Evolutionary conservation across 208 protist genomes (phyloP).

Genomic region (Herpetomonas tarakana): DNA sequence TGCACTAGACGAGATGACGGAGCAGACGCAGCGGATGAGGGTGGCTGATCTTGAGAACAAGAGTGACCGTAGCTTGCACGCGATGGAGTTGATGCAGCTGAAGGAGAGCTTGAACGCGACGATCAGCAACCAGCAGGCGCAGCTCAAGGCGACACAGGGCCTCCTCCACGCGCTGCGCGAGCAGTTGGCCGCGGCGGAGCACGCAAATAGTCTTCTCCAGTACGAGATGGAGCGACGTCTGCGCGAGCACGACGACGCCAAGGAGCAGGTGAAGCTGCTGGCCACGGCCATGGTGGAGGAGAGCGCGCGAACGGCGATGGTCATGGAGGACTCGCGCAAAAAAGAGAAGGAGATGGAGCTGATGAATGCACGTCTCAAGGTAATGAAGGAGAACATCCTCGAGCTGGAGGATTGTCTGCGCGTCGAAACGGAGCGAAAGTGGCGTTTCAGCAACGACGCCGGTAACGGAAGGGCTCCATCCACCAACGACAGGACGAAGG

Average conservation of each 20-base stretch:
- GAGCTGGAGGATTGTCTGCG: constrained; percentile 60
- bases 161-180: constrained; percentile 71
- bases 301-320: constrained; percentile 41
- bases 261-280: constrained; percentile 66
- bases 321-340: constrained; percentile 33
- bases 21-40: constrained; percentile 48
- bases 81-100: constrained; percentile 74
- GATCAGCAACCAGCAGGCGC: constrained; percentile 84
- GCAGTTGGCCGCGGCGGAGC: constrained; percentile 64
- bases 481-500: neutral
- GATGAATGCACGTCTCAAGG: constrained; percentile 58
- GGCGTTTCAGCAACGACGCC: neutral
- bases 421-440: constrained; percentile 19
- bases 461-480: neutral
- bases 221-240: constrained; percentile 46
- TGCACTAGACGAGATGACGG: constrained; percentile 45
- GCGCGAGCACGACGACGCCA: constrained; percentile 51
- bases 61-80: constrained; percentile 62
- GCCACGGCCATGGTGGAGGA: constrained; percentile 74
- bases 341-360: constrained; percentile 58
- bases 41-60: constrained; percentile 66
- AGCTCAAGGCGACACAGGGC: constrained; percentile 64
- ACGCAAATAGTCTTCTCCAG: constrained; percentile 50
- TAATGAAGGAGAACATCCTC: constrained; percentile 53
- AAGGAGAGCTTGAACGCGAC: constrained; percentile 75